Percentiles rank a stretch among this genome's conserved stretches.
These are phyloP conservation scores for Aspergillus panamensis DNA, from an alignment of 495 filamentous ascomycete genomes.

Conservation along the genomic window DNA sequence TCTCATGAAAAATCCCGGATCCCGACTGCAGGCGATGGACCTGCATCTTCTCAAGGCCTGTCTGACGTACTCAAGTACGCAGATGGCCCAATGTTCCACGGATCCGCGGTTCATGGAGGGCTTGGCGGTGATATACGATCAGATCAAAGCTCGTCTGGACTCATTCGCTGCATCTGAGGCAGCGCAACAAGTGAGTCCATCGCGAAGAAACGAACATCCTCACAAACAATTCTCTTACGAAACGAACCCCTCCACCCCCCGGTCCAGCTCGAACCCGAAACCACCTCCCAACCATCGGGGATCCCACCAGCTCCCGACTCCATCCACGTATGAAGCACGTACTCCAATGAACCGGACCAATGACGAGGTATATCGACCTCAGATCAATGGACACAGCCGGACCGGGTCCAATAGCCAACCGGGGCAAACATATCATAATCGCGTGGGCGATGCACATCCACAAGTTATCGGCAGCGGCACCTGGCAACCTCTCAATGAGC, in stretches of 20 bases:
- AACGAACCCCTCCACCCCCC: not conserved
- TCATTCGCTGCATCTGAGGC: not conserved
- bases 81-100: constrained; percentile 2
- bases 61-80: constrained; percentile 6
- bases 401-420: not conserved
- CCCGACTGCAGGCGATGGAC: constrained; percentile 11
- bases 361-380: not conserved
- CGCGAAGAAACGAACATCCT: not conserved
- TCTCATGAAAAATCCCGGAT: constrained; percentile 15
- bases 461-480: not conserved
- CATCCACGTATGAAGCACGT: constrained; percentile 5
- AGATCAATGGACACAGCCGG: not conserved
- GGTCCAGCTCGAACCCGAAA: not conserved
- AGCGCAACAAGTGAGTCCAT: not conserved
- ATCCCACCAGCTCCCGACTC: not conserved
- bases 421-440: not conserved
- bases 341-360: not conserved
- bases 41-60: constrained; percentile 15
- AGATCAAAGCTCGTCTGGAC: not conserved
- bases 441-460: not conserved
- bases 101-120: constrained; percentile 10
- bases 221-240: not conserved
- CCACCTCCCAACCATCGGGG: not conserved
- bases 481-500: not conserved
- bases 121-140: constrained; percentile 10